Percentiles rank a stretch among this genome's conserved stretches.
phyloP scores from a whole-genome alignment of 768 basidiomycete species.

The Leucogyrophana mollusca region DNA sequence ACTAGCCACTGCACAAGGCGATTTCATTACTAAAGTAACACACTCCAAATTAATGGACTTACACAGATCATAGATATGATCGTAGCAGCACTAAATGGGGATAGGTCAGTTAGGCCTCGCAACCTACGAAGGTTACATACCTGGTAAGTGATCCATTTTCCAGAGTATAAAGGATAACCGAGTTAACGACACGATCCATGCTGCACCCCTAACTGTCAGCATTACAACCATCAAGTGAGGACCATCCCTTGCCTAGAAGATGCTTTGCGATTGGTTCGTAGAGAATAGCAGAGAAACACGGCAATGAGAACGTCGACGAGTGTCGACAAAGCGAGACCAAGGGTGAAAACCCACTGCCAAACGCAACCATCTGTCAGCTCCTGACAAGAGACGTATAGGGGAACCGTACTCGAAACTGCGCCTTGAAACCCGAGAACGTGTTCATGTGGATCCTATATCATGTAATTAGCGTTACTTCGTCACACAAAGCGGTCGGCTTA shows the following conservation, averaged over 20 bases:
- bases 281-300: conserved; percentile 40
- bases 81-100: conserved; percentile 37
- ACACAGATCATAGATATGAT: conserved; percentile 44
- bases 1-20: conserved; percentile 37
- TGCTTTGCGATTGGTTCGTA: conserved; percentile 39
- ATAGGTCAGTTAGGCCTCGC: background rate
- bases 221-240: no score
- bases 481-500: conserved; percentile 7
- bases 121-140: conserved; percentile 18
- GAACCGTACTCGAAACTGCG: conserved; percentile 18
- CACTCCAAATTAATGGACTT: conserved; percentile 9
- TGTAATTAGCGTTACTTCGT: background rate
- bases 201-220: conserved; percentile 19
- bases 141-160: conserved; percentile 53
- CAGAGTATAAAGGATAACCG: conserved; percentile 49
- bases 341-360: conserved; percentile 48
- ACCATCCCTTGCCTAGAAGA: conserved; percentile 30
- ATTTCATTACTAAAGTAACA: background rate
- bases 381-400: background rate
- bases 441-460: conserved; percentile 22
- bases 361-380: conserved; percentile 11
- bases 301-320: conserved; percentile 51
- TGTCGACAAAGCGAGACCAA: conserved; percentile 49
- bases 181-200: conserved; percentile 46
- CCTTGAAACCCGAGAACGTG: conserved; percentile 23